phyloP scores from a whole-genome alignment of 306 rosid species.

The Argentina anserina region DNA sequence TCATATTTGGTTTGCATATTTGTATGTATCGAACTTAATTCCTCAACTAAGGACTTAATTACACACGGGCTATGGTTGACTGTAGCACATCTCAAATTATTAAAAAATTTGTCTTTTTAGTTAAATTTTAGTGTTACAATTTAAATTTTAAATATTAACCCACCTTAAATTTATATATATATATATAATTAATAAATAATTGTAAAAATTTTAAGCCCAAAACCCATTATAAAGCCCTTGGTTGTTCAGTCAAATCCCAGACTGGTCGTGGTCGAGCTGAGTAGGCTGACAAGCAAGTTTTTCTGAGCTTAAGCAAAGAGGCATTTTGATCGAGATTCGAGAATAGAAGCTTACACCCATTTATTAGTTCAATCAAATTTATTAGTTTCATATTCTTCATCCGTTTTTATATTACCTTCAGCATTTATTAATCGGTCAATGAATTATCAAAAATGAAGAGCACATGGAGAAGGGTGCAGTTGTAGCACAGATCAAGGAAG shows the following conservation, averaged over 20 bases:
- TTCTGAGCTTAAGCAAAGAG: constrained; percentile 11
- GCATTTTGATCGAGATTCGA: constrained; percentile 39
- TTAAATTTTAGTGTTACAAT: no score
- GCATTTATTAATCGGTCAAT: constrained; percentile 15
- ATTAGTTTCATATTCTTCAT: constrained; percentile 7
- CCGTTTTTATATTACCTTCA: not conserved
- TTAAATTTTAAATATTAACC: no score
- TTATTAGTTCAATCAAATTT: constrained; percentile 19
- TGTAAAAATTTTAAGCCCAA: no score
- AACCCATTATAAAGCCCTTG: no score
- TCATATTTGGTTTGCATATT: not conserved
- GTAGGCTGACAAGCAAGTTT: constrained; percentile 28
- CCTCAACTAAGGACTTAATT: no score
- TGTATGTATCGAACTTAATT: not conserved
- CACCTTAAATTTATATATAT: no score
- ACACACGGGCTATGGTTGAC: no score
- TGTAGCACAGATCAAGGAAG: constrained; percentile 27
- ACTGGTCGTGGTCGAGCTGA: constrained; percentile 24
- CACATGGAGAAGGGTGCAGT: constrained; percentile 41
- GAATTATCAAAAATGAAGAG: constrained; percentile 6
- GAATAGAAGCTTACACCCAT: constrained; percentile 43
- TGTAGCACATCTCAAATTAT: not conserved
- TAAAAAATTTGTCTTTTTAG: no score
- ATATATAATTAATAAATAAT: no score
- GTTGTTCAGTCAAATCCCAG: constrained; percentile 13